These are phyloP conservation scores for Xylaria flabelliformis DNA, from an alignment of 495 filamentous ascomycete genomes.

Conservation along the genomic window DNA sequence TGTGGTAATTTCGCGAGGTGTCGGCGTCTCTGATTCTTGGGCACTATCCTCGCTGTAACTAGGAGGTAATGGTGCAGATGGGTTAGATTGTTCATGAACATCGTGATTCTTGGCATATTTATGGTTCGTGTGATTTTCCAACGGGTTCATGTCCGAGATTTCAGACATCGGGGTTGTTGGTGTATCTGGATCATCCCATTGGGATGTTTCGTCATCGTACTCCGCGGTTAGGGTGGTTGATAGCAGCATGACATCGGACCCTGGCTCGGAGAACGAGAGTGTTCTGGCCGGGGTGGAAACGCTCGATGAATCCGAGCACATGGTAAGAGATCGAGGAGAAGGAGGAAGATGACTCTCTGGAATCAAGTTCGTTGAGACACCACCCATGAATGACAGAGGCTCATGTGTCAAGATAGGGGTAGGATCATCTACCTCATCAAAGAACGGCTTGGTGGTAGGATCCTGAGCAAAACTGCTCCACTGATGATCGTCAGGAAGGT, in stretches of 20 bases:
- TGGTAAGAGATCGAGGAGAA: slow-evolving; percentile 56
- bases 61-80: slow-evolving; percentile 9
- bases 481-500: slow-evolving; percentile 53
- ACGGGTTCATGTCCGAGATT: slow-evolving; percentile 38
- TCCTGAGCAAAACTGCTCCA: slow-evolving; percentile 41
- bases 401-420: slow-evolving; percentile 50
- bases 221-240: slow-evolving; percentile 32
- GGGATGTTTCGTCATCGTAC: slow-evolving; percentile 45
- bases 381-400: slow-evolving; percentile 43
- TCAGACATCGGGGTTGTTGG: slow-evolving; percentile 46
- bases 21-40: slow-evolving; percentile 47
- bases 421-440: slow-evolving; percentile 45
- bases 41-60: slow-evolving; percentile 23
- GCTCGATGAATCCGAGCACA: slow-evolving; percentile 51
- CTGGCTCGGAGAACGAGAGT: slow-evolving; percentile 54
- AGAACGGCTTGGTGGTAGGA: slow-evolving; percentile 43
- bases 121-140: slow-evolving; percentile 29
- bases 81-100: slow-evolving; percentile 27
- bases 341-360: slow-evolving; percentile 45
- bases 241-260: slow-evolving; percentile 43
- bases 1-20: slow-evolving; percentile 43
- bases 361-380: slow-evolving; percentile 22
- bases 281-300: slow-evolving; percentile 50
- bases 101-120: slow-evolving; percentile 25
- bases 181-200: slow-evolving; percentile 41